phyloP scores from a whole-genome alignment of 345 rosid species.

The Erodium maritimum region DNA sequence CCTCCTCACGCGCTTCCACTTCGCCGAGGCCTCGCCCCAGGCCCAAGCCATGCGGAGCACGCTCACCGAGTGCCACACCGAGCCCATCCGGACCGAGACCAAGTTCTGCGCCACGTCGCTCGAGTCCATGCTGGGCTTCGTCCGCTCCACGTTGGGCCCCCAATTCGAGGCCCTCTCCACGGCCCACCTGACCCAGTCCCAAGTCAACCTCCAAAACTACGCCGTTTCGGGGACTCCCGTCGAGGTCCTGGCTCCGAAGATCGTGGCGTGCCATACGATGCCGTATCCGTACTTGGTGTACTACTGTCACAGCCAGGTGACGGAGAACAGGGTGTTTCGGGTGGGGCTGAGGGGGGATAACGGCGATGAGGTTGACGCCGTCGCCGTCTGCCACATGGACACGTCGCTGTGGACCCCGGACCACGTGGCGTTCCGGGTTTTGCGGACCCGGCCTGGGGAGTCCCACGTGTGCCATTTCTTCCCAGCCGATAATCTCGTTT shows the following conservation, averaged over 20 bases:
- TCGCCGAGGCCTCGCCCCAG: constrained; percentile 18
- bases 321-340: constrained; percentile 19
- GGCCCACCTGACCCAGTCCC: constrained; percentile 1
- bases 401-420: constrained; percentile 28
- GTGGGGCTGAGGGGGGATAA: constrained; percentile 25
- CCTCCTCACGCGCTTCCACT: constrained; percentile 28
- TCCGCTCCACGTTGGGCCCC: constrained; percentile 12
- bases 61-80: constrained; percentile 18
- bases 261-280: constrained; percentile 31
- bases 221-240: constrained; percentile 12
- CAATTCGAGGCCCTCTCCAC: constrained; percentile 10
- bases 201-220: constrained; percentile 20
- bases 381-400: constrained; percentile 41
- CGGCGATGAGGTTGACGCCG: constrained; percentile 25
- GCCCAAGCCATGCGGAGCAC: constrained; percentile 34
- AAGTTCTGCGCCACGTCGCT: constrained; percentile 34
- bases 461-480: constrained; percentile 38
- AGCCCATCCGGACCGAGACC: constrained; percentile 29
- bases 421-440: constrained; percentile 24
- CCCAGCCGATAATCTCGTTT: constrained; percentile 24
- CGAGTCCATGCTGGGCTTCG: constrained; percentile 38
- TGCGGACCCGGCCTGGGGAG: constrained; percentile 23
- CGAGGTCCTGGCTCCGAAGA: constrained; percentile 19
- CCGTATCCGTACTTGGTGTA: constrained; percentile 28
- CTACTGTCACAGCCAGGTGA: constrained; percentile 30